Evolutionary conservation across 1,284 basidiomycete genomes (phyloP).

Genomic region (Leccinum griseonigrum): DNA sequence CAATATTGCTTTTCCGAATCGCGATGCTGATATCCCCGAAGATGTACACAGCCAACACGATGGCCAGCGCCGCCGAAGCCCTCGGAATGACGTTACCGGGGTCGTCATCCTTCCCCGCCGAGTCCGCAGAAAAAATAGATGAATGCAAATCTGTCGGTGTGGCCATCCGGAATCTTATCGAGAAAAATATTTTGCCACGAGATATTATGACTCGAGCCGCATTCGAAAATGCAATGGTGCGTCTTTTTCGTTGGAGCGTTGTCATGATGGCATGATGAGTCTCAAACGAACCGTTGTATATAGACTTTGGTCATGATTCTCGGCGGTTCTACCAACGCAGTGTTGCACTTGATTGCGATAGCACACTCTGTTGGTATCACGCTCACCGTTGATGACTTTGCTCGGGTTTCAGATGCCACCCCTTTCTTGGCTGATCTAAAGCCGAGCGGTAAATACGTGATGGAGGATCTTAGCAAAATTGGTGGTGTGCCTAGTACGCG

Average conservation of each 20-base stretch:
- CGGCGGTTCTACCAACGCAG: slow-evolving; percentile 92
- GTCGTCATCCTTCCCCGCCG: slow-evolving; percentile 94
- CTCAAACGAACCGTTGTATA: slow-evolving; percentile 9
- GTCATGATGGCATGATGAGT: slow-evolving; percentile 6
- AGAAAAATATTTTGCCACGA: slow-evolving; percentile 89
- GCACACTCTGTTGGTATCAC: slow-evolving; percentile 86
- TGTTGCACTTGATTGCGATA: slow-evolving; percentile 87
- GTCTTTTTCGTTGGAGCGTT: slow-evolving; percentile 19
- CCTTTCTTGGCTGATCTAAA: slow-evolving; percentile 91
- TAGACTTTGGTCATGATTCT: slow-evolving; percentile 92
- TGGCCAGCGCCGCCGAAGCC: slow-evolving; percentile 91
- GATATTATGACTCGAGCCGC: slow-evolving; percentile 96
- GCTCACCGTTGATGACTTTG: slow-evolving; percentile 85
- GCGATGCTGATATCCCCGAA: slow-evolving; percentile 34
- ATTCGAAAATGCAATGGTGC: slow-evolving; percentile 95
- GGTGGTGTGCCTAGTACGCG: slow-evolving; percentile 83
- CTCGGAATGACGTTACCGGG: slow-evolving; percentile 95
- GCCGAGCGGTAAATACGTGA: slow-evolving; percentile 87
- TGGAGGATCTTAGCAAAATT: slow-evolving; percentile 88
- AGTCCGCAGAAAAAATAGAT: slow-evolving; percentile 80
- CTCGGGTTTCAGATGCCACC: slow-evolving; percentile 77
- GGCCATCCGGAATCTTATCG: slow-evolving; percentile 83
- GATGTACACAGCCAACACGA: slow-evolving; percentile 98
- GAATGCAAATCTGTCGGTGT: slow-evolving; percentile 84
- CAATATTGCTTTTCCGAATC: slow-evolving; percentile 16